Evolutionary conservation across 148 eudicot genomes (phyloP).

Genomic region (Spergularia marina): DNA sequence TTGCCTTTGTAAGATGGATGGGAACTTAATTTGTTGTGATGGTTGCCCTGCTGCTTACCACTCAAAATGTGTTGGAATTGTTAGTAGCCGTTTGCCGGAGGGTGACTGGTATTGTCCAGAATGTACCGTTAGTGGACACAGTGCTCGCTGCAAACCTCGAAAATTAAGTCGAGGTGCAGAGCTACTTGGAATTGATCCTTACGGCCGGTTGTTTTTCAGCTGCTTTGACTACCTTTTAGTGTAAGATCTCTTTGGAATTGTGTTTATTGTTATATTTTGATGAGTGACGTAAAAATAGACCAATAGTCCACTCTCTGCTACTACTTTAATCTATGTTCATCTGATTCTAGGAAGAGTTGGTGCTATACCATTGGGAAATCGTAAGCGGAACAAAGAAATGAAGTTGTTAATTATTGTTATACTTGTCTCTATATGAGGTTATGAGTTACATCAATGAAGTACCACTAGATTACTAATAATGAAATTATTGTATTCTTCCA

Average conservation of each 20-base stretch:
- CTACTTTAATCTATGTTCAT: neutral
- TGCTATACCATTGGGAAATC: neutral
- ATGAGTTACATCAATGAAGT: neutral
- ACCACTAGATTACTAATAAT: neutral
- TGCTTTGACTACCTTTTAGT: conserved; percentile 89
- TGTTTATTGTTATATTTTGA: neutral
- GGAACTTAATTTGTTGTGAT: conserved; percentile 92
- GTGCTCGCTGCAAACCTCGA: conserved; percentile 47
- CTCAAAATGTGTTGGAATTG: conserved; percentile 82
- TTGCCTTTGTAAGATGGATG: conserved; percentile 95
- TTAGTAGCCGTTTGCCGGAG: conserved; percentile 70
- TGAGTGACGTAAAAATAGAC: neutral
- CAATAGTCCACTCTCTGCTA: neutral
- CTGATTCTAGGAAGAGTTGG: neutral
- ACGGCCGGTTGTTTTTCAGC: conserved; percentile 64
- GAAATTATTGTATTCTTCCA: neutral
- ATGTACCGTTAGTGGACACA: conserved; percentile 52
- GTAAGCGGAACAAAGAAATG: neutral
- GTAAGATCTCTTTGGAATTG: conserved; percentile 53
- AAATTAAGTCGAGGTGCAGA: conserved; percentile 83
- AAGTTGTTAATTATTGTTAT: neutral
- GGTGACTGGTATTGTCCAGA: conserved; percentile 98
- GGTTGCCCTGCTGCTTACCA: conserved; percentile 98
- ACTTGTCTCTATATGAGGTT: neutral
- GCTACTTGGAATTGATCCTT: conserved; percentile 72